A percentile compares a stretch with the other conserved stretches of the same genome.
Conservation (phyloP, 164 flowering plant genomes). For the Berberis thunbergii region DNA sequence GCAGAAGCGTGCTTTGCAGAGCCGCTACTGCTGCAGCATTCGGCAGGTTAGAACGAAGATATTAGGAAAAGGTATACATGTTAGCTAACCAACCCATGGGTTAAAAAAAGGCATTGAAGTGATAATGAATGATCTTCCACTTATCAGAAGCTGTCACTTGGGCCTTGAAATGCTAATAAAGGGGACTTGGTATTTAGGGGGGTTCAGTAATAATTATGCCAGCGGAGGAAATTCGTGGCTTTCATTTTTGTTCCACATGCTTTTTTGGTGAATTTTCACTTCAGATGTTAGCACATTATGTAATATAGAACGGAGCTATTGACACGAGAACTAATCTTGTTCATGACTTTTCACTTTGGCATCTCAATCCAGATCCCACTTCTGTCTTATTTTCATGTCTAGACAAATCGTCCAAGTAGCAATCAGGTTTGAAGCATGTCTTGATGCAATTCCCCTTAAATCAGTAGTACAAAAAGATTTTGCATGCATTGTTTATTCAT, state of each 20-base stretch:
- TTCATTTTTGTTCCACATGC: conserved; percentile 2
- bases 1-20: neutral
- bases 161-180: neutral
- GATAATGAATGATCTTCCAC: conserved; percentile 8
- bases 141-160: neutral
- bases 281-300: neutral
- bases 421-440: too few relatives aligned
- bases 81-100: conserved; percentile 6
- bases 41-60: conserved; percentile 5
- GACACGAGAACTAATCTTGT: too few relatives aligned
- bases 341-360: too few relatives aligned
- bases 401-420: too few relatives aligned
- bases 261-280: conserved; percentile 5
- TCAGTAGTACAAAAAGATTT: too few relatives aligned
- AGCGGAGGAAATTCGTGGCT: conserved; percentile 6
- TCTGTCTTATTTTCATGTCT: too few relatives aligned
- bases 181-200: neutral
- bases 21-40: conserved; percentile 16
- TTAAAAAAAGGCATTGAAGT: neutral
- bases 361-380: too few relatives aligned
- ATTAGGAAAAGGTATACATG: neutral
- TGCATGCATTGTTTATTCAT: too few relatives aligned
- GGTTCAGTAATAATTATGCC: conserved; percentile 7
- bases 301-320: neutral
- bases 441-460: too few relatives aligned